phyloP scores from a whole-genome alignment of 1,284 basidiomycete species.

The Cryptococcus sp. region DNA sequence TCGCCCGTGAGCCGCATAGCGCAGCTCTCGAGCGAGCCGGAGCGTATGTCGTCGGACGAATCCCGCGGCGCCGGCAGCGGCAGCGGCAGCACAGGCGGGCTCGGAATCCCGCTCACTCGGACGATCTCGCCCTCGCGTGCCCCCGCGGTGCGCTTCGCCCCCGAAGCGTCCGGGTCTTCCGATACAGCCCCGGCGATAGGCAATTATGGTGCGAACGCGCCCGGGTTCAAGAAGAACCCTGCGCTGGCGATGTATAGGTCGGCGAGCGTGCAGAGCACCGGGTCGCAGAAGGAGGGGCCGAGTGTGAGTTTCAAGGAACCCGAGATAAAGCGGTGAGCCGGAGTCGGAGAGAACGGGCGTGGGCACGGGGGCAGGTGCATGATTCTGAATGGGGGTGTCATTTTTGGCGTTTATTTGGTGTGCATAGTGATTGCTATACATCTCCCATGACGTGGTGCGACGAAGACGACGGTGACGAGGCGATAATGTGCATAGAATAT shows the following conservation, averaged over 20 bases:
- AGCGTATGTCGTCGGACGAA: constrained; percentile 1
- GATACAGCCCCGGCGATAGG: constrained; percentile 39
- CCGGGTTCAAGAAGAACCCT: constrained; percentile 42
- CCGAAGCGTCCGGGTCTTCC: constrained; percentile 27
- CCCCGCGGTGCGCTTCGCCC: constrained; percentile 43
- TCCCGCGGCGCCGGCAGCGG: not conserved
- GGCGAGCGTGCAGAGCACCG: constrained; percentile 28
- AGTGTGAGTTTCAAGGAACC: constrained; percentile 30
- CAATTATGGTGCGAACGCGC: constrained; percentile 38
- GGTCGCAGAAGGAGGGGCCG: constrained; percentile 11
- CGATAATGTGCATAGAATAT: no score
- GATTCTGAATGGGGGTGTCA: not conserved
- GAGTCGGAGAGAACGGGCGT: not conserved
- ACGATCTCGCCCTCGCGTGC: constrained; percentile 7
- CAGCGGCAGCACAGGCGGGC: not conserved
- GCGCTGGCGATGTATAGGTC: constrained; percentile 42
- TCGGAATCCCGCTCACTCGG: constrained; percentile 12
- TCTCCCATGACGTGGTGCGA: not conserved
- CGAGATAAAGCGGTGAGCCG: constrained; percentile 5
- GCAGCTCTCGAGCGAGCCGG: constrained; percentile 8
- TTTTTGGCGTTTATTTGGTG: no score
- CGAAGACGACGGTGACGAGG: no score
- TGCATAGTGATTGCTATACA: not conserved
- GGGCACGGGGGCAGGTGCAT: not conserved
- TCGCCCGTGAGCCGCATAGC: not conserved